A percentile compares a stretch with the other conserved stretches of the same genome.
Conservation (phyloP, 2,329 filamentous ascomycete species). For the Zasmidium cellare region DNA sequence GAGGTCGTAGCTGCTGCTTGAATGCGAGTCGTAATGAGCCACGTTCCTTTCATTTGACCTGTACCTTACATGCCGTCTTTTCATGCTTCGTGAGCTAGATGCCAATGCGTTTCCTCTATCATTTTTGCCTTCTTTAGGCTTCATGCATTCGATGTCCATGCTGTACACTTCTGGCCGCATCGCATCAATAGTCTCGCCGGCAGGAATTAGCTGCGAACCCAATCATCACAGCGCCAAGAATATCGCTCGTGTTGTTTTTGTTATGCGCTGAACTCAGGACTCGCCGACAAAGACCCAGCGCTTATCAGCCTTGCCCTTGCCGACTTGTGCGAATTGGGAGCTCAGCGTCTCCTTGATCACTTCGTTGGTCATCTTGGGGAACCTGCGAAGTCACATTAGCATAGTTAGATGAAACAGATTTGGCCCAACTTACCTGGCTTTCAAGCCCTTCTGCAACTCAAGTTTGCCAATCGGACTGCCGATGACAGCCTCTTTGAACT, state of each 20-base stretch:
- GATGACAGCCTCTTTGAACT: conserved; percentile 70
- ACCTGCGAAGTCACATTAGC: conserved; percentile 45
- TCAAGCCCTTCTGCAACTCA: conserved; percentile 72
- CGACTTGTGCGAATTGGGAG: conserved; percentile 63
- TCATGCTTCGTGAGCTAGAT: not conserved
- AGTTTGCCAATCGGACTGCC: conserved; percentile 72
- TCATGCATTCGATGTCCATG: not conserved
- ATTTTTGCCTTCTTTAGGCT: not conserved
- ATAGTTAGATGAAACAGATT: not conserved
- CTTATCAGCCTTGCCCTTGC: conserved; percentile 63
- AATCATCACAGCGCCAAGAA: too few relatives aligned
- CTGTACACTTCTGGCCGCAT: not conserved
- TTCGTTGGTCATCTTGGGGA: conserved; percentile 68
- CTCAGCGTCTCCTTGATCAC: conserved; percentile 71
- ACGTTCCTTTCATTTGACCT: not conserved
- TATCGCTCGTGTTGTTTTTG: not conserved
- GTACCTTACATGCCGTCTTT: not conserved
- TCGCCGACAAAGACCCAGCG: conserved; percentile 52
- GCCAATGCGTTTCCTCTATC: not conserved
- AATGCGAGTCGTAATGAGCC: not conserved
- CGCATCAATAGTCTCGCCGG: not conserved
- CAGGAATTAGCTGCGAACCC: too few relatives aligned
- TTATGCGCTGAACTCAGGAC: conserved; percentile 10
- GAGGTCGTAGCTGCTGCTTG: not conserved
- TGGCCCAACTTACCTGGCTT: conserved; percentile 59